Conservation (phyloP, 2,329 filamentous ascomycete genomes). For the Fusarium floridanum region DNA sequence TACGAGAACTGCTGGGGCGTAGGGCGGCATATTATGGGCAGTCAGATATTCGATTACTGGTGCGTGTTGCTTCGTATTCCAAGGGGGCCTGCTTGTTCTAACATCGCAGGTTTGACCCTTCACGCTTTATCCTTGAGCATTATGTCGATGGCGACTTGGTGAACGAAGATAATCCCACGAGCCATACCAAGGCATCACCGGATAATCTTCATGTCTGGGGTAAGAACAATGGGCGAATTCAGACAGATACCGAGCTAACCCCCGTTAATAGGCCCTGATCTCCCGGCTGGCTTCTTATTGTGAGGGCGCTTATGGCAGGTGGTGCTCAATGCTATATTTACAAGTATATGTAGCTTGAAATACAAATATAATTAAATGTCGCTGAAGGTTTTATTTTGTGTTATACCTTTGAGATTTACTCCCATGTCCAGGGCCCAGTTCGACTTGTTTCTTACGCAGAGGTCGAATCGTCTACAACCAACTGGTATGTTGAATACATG, state of each 20-base stretch:
- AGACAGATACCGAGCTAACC: background rate
- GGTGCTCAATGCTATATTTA: background rate
- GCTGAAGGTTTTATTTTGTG: too few relatives aligned
- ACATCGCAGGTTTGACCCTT: constrained; percentile 11
- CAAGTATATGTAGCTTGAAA: background rate
- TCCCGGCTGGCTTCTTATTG: background rate
- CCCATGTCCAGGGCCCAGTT: too few relatives aligned
- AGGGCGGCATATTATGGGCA: background rate
- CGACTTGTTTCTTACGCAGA: too few relatives aligned
- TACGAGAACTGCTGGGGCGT: background rate
- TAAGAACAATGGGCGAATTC: background rate
- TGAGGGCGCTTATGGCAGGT: background rate
- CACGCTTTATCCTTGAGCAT: constrained; percentile 18
- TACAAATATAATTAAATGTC: too few relatives aligned
- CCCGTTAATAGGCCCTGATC: background rate
- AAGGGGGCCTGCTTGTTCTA: background rate
- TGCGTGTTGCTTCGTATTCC: background rate
- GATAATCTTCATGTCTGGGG: constrained; percentile 1
- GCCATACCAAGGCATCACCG: background rate
- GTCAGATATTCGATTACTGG: background rate
- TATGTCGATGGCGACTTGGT: constrained; percentile 23
- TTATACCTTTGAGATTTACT: too few relatives aligned
- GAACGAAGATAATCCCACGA: background rate
- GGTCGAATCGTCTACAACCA: too few relatives aligned
- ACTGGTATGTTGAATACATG: too few relatives aligned